Evolutionary conservation across 805 yeast genomes (phyloP).

Genomic region (Saccharomycopsis microspora): DNA sequence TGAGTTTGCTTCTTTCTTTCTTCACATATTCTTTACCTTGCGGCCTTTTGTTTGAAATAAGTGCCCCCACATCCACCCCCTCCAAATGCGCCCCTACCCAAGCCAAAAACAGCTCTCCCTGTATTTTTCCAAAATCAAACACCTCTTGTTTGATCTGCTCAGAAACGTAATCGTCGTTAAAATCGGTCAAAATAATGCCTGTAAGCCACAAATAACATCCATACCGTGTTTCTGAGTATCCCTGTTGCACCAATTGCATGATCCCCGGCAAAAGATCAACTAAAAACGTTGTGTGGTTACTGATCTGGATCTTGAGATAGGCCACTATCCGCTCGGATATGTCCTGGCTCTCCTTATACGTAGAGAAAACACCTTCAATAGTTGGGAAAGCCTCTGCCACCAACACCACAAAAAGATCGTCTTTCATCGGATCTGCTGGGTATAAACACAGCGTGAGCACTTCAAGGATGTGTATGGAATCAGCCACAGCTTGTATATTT

Average conservation of each 20-base stretch:
- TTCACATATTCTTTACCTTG: neutral
- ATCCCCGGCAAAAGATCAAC: constrained; percentile 50
- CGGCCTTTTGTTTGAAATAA: neutral
- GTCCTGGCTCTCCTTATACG: constrained; percentile 45
- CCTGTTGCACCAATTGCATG: constrained; percentile 54
- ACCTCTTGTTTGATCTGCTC: constrained; percentile 44
- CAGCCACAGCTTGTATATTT: constrained; percentile 39
- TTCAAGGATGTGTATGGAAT: constrained; percentile 59
- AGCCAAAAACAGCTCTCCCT: constrained; percentile 9
- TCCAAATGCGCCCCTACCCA: constrained; percentile 7
- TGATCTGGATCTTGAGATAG: constrained; percentile 52
- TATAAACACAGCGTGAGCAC: constrained; percentile 43
- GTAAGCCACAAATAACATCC: constrained; percentile 91
- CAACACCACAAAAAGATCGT: constrained; percentile 30
- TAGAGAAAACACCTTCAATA: constrained; percentile 33
- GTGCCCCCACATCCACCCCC: neutral
- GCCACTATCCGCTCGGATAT: constrained; percentile 71
- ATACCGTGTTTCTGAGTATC: constrained; percentile 54
- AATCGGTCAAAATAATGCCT: constrained; percentile 70
- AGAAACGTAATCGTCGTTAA: constrained; percentile 40
- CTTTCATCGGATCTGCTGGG: constrained; percentile 25
- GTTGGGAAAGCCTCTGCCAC: constrained; percentile 56
- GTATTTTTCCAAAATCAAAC: constrained; percentile 50
- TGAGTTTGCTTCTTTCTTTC: neutral
- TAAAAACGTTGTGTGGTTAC: constrained; percentile 46